Evolutionary conservation across 179 eudicot genomes (phyloP), one percentile per base, ranked within the genome.

Genomic region (Patellifolia procumbens): DNA sequence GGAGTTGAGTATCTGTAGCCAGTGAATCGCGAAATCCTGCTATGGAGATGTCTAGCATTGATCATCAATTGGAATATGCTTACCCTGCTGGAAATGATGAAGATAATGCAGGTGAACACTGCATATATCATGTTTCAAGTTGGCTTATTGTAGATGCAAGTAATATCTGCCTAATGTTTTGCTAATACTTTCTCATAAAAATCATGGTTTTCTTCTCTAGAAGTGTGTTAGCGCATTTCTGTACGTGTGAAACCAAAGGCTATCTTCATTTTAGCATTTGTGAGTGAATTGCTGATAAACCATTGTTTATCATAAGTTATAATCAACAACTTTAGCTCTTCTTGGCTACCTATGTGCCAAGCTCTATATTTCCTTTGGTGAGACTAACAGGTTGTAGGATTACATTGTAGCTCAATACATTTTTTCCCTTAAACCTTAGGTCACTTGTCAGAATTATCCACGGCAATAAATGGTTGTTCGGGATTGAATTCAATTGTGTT

Each of bases 51-150:
- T 31, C 64, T 3, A 39, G 55, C 43, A 28, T 34, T 46, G 74
- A 49, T 35, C 39, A 62, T 78, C 51, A 73, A 29, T 48, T 72
- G 66, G 62, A 59, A 24, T n/a, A 19, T 15, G 19, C 69, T 13
- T 43, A 32, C 17, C 24, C 76, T 59, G 15, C 61, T 51, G 72
- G 16, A 51, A 75, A 29, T 69, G 59, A 63, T 39, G 72, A 61
- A 1, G 83, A 69, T 24, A 53, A 39, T n/a, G 53, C 76, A 22
- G 76, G 83, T 80, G 45, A 22, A 29, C 28, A 9, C 0, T 56
- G 3, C 26, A 46, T 69, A 19, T 68, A 56, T 59, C 56, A 22
- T 67, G 17, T 42, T 67, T 45, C 22, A 0, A 35, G 24, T 78
- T 32, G 1, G 7, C 20, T 49, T 62, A 4, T 43, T 22, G 24